A percentile compares a stretch with the other conserved stretches of the same genome.
Evolutionary conservation across 139 green algal species (phyloP).

Genomic region (Chlorokybus atmophyticus): DNA sequence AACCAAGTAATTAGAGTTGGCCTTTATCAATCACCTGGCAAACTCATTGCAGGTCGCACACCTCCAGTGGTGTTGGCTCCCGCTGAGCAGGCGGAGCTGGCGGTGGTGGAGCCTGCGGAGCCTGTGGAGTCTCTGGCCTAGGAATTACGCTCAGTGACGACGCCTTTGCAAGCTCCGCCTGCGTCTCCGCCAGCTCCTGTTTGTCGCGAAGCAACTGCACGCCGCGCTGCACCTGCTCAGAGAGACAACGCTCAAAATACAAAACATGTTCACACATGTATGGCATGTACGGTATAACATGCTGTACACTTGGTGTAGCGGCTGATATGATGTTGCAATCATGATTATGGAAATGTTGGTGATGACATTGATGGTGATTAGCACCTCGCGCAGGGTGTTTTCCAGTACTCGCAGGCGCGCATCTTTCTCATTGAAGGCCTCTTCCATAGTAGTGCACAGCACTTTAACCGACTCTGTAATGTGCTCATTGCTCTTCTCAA

Average conservation of each 20-base stretch:
- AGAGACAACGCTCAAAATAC: not conserved
- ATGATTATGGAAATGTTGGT: not conserved
- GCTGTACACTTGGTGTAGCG: not conserved
- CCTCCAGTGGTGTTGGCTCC: too few species aligned
- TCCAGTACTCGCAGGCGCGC: constrained; percentile 12
- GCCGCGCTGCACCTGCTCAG: constrained; percentile 19
- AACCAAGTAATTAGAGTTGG: too few species aligned
- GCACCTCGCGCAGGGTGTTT: constrained; percentile 20
- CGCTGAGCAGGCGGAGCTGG: too few species aligned
- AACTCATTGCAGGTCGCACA: too few species aligned
- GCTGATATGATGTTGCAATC: not conserved
- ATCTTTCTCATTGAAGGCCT: constrained; percentile 12
- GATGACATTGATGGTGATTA: not conserved
- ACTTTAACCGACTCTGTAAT: constrained; percentile 7
- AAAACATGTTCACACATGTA: not conserved
- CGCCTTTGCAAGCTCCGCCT: constrained; percentile 23
- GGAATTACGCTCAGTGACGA: too few species aligned
- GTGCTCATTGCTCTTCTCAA: constrained; percentile 4
- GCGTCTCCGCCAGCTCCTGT: constrained; percentile 21
- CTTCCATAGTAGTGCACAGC: not conserved
- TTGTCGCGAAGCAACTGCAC: constrained; percentile 29
- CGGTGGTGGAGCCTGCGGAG: too few species aligned
- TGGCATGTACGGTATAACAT: not conserved
- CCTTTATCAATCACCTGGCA: too few species aligned
- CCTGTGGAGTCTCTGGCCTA: too few species aligned